These are phyloP conservation scores for Curvularia sp. DNA, from an alignment of 2,329 filamentous ascomycete genomes.

Conservation along the genomic window DNA sequence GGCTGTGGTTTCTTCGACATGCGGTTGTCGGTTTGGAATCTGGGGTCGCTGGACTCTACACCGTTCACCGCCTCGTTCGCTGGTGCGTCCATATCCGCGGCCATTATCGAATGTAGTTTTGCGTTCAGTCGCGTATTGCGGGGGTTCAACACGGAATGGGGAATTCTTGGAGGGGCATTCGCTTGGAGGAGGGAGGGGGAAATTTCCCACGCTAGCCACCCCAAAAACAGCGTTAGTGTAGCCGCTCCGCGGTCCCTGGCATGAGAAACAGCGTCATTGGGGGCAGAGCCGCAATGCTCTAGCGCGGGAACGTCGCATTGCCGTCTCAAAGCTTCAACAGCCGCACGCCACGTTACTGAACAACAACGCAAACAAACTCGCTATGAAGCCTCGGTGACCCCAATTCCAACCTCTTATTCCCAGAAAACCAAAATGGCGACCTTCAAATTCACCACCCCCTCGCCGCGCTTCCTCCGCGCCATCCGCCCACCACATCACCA, in stretches of 20 bases:
- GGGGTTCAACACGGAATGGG: background rate
- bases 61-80: slow-evolving; percentile 15
- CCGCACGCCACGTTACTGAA: too few species aligned
- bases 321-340: slow-evolving; percentile 11
- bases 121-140: background rate
- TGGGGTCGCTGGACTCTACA: slow-evolving; percentile 18
- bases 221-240: slow-evolving; percentile 9
- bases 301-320: slow-evolving; percentile 20
- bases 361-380: background rate
- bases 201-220: slow-evolving; percentile 19
- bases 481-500: slow-evolving; percentile 15
- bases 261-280: slow-evolving; percentile 23
- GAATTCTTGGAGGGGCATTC: slow-evolving; percentile 16
- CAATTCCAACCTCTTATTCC: background rate
- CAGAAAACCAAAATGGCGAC: slow-evolving; percentile 40
- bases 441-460: slow-evolving; percentile 46
- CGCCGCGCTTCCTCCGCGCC: slow-evolving; percentile 19
- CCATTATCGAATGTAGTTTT: slow-evolving; percentile 18
- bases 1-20: slow-evolving; percentile 42
- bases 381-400: slow-evolving; percentile 29
- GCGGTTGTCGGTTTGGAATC: slow-evolving; percentile 44
- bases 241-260: slow-evolving; percentile 26
- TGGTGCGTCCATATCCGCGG: slow-evolving; percentile 20
- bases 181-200: slow-evolving; percentile 21
- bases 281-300: slow-evolving; percentile 30